Evolutionary conservation across 2,329 filamentous ascomycete species (phyloP).

Genomic region (Aschersonia sp.): DNA sequence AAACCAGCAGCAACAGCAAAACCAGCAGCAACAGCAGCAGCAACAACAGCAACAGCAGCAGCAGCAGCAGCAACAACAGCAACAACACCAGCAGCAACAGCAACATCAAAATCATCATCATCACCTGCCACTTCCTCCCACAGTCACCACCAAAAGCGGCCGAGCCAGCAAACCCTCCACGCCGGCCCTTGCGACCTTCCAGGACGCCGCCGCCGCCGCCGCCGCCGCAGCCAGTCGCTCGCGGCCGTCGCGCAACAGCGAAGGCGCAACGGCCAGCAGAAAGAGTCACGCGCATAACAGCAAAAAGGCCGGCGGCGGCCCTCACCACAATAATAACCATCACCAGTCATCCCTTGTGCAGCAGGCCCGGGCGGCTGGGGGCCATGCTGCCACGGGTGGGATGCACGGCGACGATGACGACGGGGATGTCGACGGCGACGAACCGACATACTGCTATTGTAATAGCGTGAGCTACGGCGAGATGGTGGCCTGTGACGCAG

Average conservation of each 20-base stretch:
- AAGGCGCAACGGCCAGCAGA: constrained; percentile 22
- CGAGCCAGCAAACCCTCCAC: constrained; percentile 53
- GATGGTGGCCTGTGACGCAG: constrained; percentile 70
- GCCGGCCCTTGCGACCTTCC: constrained; percentile 43
- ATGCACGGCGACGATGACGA: constrained; percentile 23
- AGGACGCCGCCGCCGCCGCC: constrained; percentile 24
- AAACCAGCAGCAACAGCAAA: no score
- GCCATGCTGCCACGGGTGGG: constrained; percentile 25
- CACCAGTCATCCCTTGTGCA: constrained; percentile 14
- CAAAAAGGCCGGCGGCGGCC: constrained; percentile 21
- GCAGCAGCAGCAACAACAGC: constrained; percentile 28
- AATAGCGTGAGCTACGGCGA: constrained; percentile 69
- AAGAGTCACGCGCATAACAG: constrained; percentile 42
- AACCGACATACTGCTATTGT: constrained; percentile 67
- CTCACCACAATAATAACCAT: no score
- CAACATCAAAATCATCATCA: constrained; percentile 15
- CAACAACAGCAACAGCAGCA: constrained; percentile 3
- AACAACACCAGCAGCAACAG: constrained; percentile 22
- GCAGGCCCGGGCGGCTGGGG: constrained; percentile 16
- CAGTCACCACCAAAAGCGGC: constrained; percentile 49
- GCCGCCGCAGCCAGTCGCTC: constrained; percentile 22
- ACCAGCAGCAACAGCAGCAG: no score
- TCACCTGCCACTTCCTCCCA: constrained; percentile 21
- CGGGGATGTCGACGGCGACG: constrained; percentile 53
- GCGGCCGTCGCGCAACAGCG: constrained; percentile 34